These are phyloP conservation scores for Xanthoconium stramineum DNA, from an alignment of 768 basidiomycete species.

Conservation along the genomic window DNA sequence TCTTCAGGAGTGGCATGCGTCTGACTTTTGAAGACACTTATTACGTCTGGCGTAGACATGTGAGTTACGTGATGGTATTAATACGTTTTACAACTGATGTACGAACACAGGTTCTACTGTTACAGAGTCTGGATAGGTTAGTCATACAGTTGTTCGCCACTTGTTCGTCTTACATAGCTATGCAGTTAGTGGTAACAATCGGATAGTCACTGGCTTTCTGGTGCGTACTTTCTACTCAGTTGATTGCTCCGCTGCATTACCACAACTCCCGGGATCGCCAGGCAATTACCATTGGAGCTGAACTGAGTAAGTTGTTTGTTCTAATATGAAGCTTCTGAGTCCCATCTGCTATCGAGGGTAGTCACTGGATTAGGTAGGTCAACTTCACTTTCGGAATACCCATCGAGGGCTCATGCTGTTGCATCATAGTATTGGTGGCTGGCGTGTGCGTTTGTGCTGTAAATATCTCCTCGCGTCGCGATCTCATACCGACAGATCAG, in stretches of 20 bases:
- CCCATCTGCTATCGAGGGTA: background rate
- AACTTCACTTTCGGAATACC: background rate
- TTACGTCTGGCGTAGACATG: background rate
- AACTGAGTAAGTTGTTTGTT: background rate
- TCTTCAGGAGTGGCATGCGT: background rate
- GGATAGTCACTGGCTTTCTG: background rate
- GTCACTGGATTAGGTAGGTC: background rate
- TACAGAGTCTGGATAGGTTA: conserved; percentile 1
- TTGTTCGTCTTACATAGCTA: too few species aligned
- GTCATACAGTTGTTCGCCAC: background rate
- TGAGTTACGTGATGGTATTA: background rate
- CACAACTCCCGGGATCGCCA: background rate
- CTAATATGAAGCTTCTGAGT: too few species aligned
- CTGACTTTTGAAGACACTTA: background rate
- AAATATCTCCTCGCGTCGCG: background rate
- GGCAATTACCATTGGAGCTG: background rate
- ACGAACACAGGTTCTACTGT: too few species aligned
- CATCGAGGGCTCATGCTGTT: background rate
- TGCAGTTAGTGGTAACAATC: too few species aligned
- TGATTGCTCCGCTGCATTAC: too few species aligned
- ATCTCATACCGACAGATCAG: background rate
- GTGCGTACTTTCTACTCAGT: background rate
- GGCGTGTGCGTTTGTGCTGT: background rate
- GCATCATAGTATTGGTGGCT: background rate
- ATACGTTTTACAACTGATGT: background rate